Base-by-base conservation (phyloP, 192 early-diverging fungal species). In the Coemansia erecta region DNA sequence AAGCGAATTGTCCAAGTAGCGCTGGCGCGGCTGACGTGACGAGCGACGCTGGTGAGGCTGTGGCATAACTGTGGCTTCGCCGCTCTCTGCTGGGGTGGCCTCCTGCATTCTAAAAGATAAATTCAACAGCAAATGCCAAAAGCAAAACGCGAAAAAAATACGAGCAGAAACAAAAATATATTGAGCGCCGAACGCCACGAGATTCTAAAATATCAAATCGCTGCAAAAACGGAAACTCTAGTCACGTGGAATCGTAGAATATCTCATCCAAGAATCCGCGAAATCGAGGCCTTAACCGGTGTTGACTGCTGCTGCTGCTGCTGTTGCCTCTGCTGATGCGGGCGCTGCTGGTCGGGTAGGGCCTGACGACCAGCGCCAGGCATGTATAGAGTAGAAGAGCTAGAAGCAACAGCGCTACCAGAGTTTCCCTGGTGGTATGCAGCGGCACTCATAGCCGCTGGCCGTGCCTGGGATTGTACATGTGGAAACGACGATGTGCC, bases 1-100 rank as follows among this genome's bases (percentile, higher is more conserved):
- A 5, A 73, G 60, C 14, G 70, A 17, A 31, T 70, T 73, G 43
- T 68, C 70, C 13, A 73, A 35, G 42, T 70, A 63, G 17, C 70
- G 70, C 9, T 63, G 76, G 5, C 58, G 63, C 23, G 65, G 66
- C 51, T 66, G 65, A 2, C 75, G 64, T 21, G 45, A n/a, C 1
- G 75, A 72, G 41, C 75, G 75, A 7, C 75, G 64, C 47, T 62
- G 60, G 26, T 47, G 51, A 1, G 42, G 13, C 11, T 28, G 52
- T 26, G 60, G 10, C 6, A 37, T 11, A 37, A 11, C 8, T 9
- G 35, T 11, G 35, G 35, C 35, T 37, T 37, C 35, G 8, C 8
- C 10, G 8, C 35, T 9, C 35, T 37, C 35, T 9, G 6, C 8
- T 37, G 35, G 35, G 8, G 35, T 11, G 8, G 35, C 35, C 35